Conservation (phyloP, 2,329 filamentous ascomycete genomes). For the Hirsutella thompsonii region DNA sequence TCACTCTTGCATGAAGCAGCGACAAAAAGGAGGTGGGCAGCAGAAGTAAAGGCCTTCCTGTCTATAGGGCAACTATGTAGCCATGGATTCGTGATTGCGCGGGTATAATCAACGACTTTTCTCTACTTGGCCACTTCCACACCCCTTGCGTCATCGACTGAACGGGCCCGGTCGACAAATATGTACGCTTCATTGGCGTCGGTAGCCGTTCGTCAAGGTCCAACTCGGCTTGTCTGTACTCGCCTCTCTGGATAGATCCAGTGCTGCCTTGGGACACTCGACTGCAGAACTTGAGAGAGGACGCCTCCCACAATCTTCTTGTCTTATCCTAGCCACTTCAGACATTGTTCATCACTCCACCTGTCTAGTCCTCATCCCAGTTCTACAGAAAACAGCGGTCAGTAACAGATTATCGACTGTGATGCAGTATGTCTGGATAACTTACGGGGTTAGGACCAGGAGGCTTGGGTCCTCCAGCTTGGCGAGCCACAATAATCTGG, state of each 20-base stretch:
- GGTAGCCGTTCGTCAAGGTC: too few species aligned
- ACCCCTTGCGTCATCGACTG: neutral
- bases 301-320: too few species aligned
- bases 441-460: slow-evolving; percentile 74
- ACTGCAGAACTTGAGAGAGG: too few species aligned
- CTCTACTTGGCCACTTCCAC: neutral
- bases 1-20: too few species aligned
- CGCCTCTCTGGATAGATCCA: too few species aligned
- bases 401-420: neutral
- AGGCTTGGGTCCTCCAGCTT: slow-evolving; percentile 94
- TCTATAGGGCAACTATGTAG: neutral
- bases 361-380: slow-evolving; percentile 48
- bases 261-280: too few species aligned
- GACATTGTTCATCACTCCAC: too few species aligned
- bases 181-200: too few species aligned
- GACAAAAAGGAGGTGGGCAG: too few species aligned
- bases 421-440: slow-evolving; percentile 3
- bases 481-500: slow-evolving; percentile 96
- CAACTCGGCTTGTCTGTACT: too few species aligned
- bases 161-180: neutral
- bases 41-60: too few species aligned
- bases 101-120: neutral
- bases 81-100: neutral
- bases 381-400: slow-evolving; percentile 24
- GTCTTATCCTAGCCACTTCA: too few species aligned